Conservation (phyloP, 1,139 yeast species). For the Nakaseomyces kungkrabaensis region DNA sequence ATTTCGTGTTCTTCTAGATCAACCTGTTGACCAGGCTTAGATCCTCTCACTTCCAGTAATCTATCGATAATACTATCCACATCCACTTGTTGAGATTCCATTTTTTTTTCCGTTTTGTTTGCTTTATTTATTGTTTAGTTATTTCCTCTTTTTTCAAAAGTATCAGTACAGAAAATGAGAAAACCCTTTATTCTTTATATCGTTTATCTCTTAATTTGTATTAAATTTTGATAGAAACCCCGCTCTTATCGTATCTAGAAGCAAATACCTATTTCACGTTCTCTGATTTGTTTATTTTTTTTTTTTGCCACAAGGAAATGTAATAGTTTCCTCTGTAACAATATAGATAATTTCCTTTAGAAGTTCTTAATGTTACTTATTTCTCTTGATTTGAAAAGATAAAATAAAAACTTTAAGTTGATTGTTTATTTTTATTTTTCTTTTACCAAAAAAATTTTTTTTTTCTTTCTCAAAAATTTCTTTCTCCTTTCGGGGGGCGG, state of each 20-base stretch:
- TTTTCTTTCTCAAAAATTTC: neutral
- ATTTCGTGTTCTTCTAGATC: slow-evolving; percentile 89
- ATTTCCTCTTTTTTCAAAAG: neutral
- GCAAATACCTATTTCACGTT: neutral
- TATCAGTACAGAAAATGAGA: neutral
- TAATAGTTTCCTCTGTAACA: too few species aligned
- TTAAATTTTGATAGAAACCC: too few species aligned
- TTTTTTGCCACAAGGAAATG: neutral
- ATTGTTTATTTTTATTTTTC: neutral
- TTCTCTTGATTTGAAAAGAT: too few species aligned
- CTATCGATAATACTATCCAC: slow-evolving; percentile 96
- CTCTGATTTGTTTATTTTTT: neutral
- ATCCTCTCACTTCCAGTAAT: slow-evolving; percentile 92
- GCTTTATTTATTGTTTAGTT: neutral
- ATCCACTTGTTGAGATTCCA: slow-evolving; percentile 72
- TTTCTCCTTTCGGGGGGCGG: neutral
- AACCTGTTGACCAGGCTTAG: slow-evolving; percentile 96
- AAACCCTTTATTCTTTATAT: too few species aligned
- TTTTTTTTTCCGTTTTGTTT: slow-evolving; percentile 5
- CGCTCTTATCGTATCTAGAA: too few species aligned
- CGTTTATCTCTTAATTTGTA: too few species aligned
- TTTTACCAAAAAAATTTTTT: neutral
- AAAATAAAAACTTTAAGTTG: neutral
- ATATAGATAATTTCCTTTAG: neutral
- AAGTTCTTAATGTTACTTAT: neutral